A percentile compares a stretch with the other conserved stretches of the same genome.
Evolutionary conservation across 768 basidiomycete species (phyloP).

Genomic region (Mycena kentingensis): DNA sequence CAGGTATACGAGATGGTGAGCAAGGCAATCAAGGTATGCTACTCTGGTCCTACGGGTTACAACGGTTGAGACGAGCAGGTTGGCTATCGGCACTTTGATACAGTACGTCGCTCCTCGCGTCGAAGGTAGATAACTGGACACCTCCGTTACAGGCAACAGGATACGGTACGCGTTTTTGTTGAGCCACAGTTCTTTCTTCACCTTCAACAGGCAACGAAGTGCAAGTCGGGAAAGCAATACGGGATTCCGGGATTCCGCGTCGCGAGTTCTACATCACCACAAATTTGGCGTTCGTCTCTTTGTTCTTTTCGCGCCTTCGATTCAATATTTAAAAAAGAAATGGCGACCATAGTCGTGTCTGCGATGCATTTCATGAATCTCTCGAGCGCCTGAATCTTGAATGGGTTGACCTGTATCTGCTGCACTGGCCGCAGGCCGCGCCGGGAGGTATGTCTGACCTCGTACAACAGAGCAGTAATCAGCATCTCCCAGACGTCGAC

Average conservation of each 20-base stretch:
- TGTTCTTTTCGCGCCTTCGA: not conserved
- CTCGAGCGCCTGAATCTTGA: slow-evolving; percentile 24
- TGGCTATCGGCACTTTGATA: slow-evolving; percentile 45
- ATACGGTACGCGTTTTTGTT: slow-evolving; percentile 5
- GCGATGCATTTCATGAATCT: slow-evolving; percentile 29
- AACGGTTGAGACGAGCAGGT: slow-evolving; percentile 13
- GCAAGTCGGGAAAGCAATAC: slow-evolving; percentile 20
- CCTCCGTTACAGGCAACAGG: slow-evolving; percentile 13
- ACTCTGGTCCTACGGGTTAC: not conserved
- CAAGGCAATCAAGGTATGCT: slow-evolving; percentile 11
- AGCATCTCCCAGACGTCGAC: not conserved
- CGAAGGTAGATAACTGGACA: not conserved
- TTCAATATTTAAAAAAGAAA: not conserved
- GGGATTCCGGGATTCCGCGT: slow-evolving; percentile 35
- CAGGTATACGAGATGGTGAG: slow-evolving; percentile 18
- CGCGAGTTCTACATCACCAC: slow-evolving; percentile 41
- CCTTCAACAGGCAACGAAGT: not conserved
- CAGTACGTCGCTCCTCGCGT: not conserved
- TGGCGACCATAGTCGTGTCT: slow-evolving; percentile 18
- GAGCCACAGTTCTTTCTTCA: not conserved
- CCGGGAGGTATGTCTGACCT: slow-evolving; percentile 12
- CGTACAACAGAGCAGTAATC: too few relatives aligned
- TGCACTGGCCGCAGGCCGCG: not conserved
- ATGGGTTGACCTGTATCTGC: not conserved
- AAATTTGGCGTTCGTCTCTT: slow-evolving; percentile 33